Percentiles rank a stretch among this genome's conserved stretches.
Conservation (phyloP, 768 basidiomycete genomes). For the Gloeostereum incarnatum region DNA sequence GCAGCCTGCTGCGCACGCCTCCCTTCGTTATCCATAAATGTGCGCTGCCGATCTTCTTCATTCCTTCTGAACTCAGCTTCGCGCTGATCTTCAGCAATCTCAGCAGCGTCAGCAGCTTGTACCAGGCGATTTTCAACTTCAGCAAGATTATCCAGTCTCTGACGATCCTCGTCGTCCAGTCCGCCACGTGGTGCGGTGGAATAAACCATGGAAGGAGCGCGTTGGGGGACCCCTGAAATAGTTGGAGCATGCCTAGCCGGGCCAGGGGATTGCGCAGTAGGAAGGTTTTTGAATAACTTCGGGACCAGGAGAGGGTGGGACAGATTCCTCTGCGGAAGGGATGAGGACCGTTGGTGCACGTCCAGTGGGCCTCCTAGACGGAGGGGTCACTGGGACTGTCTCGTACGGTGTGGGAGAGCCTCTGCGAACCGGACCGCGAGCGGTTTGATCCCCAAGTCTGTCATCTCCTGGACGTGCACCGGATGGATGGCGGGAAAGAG, state of each 20-base stretch:
- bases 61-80: constrained; percentile 54
- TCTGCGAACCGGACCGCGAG: too few relatives aligned
- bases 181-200: background rate
- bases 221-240: background rate
- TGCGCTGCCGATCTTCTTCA: constrained; percentile 55
- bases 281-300: too few relatives aligned
- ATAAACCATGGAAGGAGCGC: constrained; percentile 1
- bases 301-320: constrained; percentile 7
- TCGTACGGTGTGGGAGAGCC: too few relatives aligned
- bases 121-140: constrained; percentile 44
- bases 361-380: too few relatives aligned
- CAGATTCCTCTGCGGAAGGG: constrained; percentile 1
- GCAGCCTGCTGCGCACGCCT: constrained; percentile 48
- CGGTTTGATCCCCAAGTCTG: too few relatives aligned
- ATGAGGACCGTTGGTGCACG: too few relatives aligned
- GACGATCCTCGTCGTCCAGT: constrained; percentile 36
- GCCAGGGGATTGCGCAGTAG: background rate
- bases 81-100: constrained; percentile 53
- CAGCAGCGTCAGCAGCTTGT: constrained; percentile 36
- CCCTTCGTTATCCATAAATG: constrained; percentile 52
- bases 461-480: too few relatives aligned
- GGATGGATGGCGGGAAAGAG: too few relatives aligned
- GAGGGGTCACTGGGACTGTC: too few relatives aligned
- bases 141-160: constrained; percentile 45
- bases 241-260: background rate